These are phyloP conservation scores for Pisolithus albus DNA, from an alignment of 768 basidiomycete species.

Conservation along the genomic window DNA sequence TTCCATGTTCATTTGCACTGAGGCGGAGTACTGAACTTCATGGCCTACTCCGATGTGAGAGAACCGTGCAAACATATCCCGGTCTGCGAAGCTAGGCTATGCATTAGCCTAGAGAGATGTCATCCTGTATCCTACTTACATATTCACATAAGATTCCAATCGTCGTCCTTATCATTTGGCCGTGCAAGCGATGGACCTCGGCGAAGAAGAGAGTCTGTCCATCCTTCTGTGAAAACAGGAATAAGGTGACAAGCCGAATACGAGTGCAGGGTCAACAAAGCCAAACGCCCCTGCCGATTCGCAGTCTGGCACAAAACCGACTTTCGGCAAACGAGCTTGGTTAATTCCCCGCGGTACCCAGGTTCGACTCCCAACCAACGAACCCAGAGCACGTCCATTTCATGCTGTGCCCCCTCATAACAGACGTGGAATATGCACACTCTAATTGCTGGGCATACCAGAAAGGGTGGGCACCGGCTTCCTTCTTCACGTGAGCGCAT, in stretches of 20 bases:
- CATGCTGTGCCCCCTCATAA: background rate
- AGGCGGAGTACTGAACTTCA: too few relatives aligned
- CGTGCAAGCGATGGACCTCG: background rate
- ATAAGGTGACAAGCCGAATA: slow-evolving; percentile 28
- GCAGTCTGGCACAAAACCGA: slow-evolving; percentile 24
- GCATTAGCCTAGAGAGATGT: background rate
- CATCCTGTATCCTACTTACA: background rate
- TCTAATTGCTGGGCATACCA: slow-evolving; percentile 16
- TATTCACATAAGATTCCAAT: background rate
- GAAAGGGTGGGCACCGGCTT: slow-evolving; percentile 7
- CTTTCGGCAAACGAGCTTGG: slow-evolving; percentile 18
- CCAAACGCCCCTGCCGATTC: slow-evolving; percentile 27
- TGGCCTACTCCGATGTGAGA: too few relatives aligned
- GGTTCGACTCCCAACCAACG: slow-evolving; percentile 31
- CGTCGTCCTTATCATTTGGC: background rate
- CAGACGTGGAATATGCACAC: slow-evolving; percentile 13
- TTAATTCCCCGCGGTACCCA: slow-evolving; percentile 9
- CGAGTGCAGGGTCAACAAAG: slow-evolving; percentile 26
- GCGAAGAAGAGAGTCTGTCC: slow-evolving; percentile 3
- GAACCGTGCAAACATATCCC: background rate
- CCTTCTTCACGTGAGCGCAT: slow-evolving; percentile 9
- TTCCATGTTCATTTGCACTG: too few relatives aligned
- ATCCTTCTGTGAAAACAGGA: slow-evolving; percentile 23
- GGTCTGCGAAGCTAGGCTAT: background rate
- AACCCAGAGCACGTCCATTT: slow-evolving; percentile 33